Evolutionary conservation across 177 flowering plant genomes (phyloP).

Genomic region (Vitis hybrid): DNA sequence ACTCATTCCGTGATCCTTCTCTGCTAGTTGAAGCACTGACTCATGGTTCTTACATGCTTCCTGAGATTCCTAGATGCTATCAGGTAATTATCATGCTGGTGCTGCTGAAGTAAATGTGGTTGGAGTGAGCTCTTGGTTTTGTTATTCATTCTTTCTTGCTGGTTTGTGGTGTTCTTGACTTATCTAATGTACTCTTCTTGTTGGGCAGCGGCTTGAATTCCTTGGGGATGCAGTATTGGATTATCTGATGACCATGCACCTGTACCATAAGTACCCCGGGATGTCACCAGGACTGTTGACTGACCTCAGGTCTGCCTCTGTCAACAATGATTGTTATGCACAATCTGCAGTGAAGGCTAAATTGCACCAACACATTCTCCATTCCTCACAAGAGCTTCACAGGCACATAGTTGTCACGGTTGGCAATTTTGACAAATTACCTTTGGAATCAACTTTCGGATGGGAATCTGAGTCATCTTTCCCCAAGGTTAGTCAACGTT

Average conservation of each 20-base stretch:
- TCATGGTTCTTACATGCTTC: slow-evolving; percentile 84
- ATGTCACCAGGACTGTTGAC: slow-evolving; percentile 70
- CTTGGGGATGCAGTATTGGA: slow-evolving; percentile 87
- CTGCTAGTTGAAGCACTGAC: slow-evolving; percentile 84
- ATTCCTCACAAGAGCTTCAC: slow-evolving; percentile 52
- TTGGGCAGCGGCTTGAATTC: slow-evolving; percentile 75
- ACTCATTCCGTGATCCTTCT: slow-evolving; percentile 65
- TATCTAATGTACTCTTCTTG: background rate
- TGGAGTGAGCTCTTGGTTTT: background rate
- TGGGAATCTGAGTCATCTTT: slow-evolving; percentile 64
- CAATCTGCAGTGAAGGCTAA: slow-evolving; percentile 53
- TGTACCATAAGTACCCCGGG: slow-evolving; percentile 58
- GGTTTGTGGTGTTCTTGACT: background rate
- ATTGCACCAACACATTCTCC: slow-evolving; percentile 61
- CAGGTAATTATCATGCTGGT: slow-evolving; percentile 46
- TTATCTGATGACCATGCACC: slow-evolving; percentile 57
- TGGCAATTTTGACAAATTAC: slow-evolving; percentile 19
- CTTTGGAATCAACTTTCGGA: slow-evolving; percentile 48
- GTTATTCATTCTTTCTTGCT: background rate
- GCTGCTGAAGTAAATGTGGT: background rate
- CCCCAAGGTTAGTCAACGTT: slow-evolving; percentile 51
- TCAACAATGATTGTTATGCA: slow-evolving; percentile 84
- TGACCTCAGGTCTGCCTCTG: slow-evolving; percentile 84
- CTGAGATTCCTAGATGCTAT: slow-evolving; percentile 77
- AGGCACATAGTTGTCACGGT: slow-evolving; percentile 40